phyloP scores from a whole-genome alignment of 139 green algal genomes.

The Chlamydomonas sp. region DNA sequence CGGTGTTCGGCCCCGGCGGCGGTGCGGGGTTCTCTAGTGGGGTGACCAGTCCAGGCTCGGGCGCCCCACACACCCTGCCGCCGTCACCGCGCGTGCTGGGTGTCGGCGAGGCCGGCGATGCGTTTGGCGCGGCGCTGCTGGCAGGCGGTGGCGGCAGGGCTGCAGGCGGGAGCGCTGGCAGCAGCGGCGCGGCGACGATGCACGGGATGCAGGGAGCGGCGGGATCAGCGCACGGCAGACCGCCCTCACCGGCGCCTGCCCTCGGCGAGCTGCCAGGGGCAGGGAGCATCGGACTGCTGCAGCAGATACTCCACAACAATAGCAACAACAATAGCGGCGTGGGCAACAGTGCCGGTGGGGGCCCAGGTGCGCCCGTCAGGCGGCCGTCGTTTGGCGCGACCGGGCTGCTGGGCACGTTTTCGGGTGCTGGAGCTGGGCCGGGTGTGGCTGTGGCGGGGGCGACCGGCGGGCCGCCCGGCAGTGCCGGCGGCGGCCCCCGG shows the following conservation, averaged over 20 bases:
- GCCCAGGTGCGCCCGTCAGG: neutral
- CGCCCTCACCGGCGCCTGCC: neutral
- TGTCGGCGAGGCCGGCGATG: neutral
- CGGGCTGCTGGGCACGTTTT: no score
- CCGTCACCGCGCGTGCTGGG: neutral
- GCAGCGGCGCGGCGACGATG: neutral
- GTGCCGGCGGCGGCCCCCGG: no score
- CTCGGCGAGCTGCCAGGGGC: neutral
- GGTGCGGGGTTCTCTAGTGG: neutral
- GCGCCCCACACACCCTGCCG: neutral
- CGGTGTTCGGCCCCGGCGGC: neutral
- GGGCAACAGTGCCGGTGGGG: neutral
- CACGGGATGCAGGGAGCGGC: neutral
- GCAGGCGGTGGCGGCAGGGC: neutral
- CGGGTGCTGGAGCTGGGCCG: no score
- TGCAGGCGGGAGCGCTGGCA: neutral
- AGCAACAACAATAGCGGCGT: neutral
- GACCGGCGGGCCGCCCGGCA: no score
- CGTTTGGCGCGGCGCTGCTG: neutral
- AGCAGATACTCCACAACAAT: slow-evolving; percentile 8
- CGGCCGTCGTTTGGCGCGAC: no score
- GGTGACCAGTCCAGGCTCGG: neutral
- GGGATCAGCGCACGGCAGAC: neutral
- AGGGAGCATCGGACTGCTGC: slow-evolving; percentile 8
- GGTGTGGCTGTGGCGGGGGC: no score